These are phyloP conservation scores for Aspergillus ustus DNA, from an alignment of 2,329 filamentous ascomycete species.

Conservation along the genomic window DNA sequence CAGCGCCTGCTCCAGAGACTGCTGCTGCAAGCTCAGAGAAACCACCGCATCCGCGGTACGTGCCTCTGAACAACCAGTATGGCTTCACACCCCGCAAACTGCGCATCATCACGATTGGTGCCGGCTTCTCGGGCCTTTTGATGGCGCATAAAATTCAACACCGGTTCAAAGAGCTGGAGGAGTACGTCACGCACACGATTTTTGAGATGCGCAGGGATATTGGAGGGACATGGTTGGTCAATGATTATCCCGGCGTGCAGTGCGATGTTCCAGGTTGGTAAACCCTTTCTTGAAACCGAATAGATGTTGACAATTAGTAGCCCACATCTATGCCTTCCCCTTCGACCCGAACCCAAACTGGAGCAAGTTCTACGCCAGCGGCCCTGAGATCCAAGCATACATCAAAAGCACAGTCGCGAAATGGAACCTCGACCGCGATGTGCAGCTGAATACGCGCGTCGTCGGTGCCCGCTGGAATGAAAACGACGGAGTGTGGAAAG, in stretches of 20 bases:
- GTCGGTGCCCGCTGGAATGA: conserved; percentile 47
- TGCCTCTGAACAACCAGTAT: conserved; percentile 22
- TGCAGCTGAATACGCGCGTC: conserved; percentile 46
- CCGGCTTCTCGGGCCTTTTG: conserved; percentile 39
- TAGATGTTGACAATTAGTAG: not conserved
- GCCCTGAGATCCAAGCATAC: conserved; percentile 51
- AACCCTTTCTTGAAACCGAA: not conserved
- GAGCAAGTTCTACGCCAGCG: conserved; percentile 10
- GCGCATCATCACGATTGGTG: conserved; percentile 27
- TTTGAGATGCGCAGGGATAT: conserved; percentile 46
- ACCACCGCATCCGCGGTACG: conserved; percentile 6
- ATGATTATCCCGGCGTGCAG: conserved; percentile 28
- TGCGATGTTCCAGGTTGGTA: conserved; percentile 31
- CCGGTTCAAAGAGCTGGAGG: conserved; percentile 34
- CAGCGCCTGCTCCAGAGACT: not conserved
- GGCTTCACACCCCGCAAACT: conserved; percentile 30
- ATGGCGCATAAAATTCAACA: conserved; percentile 49
- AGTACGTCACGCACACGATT: conserved; percentile 44
- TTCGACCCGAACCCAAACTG: conserved; percentile 40
- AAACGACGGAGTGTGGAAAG: conserved; percentile 38
- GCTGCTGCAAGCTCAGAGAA: not conserved
- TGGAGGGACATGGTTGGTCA: conserved; percentile 29
- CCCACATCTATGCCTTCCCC: conserved; percentile 45
- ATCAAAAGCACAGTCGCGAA: conserved; percentile 46
- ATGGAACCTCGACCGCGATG: conserved; percentile 43